Evolutionary conservation across 768 basidiomycete genomes (phyloP), one percentile per base, ranked within the genome.

Genomic region (Serendipita sp.): DNA sequence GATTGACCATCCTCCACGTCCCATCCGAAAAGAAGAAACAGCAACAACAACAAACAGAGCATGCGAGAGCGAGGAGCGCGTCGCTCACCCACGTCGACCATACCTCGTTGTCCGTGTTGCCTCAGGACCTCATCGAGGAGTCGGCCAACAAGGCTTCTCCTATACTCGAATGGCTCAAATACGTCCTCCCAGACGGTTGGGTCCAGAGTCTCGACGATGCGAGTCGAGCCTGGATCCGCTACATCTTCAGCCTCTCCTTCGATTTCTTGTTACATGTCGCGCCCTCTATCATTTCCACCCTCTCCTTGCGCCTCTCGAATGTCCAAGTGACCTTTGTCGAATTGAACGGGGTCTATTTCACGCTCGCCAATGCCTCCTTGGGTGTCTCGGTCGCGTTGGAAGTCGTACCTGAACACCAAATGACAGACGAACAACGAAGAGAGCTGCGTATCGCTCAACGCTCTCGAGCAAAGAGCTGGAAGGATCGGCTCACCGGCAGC

Each of bases 401-500:
- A 32, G 53, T 54, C 53, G 53, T 54, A 15, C 53, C 53, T 28
- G 53, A 54, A 54, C 53, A 54, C 53, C 53, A 54, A 54, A 54
- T 54, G 53, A 54, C 53, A 11, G 53, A 54, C 11, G 53, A 54
- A 28, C 53, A 54, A 28, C 53, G 53, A 11, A 54, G 24, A 54
- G 24, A 54, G 13, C 11, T 54, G 53, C 13, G 30, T 15, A 32
- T 30, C 32, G 53, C 53, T 11, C 53, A 54, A 28, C 13, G 53
- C 1, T 13, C 28, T 11, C 16, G 32, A 32, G 53, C 53, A 15
- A 54, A 54, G 53, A n/a, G 16, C 16, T 54, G 53, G 53, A 54
- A 32, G 30, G 53, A 54, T 30, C 10, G 53, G 30, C 28, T 54
- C 15, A 16, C 53, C 53, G 53, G 53, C 53, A 16, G 15, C 13